A percentile compares a stretch with the other conserved stretches of the same genome.
Evolutionary conservation across 306 rosid species (phyloP).

Genomic region (Quercus bicolor): DNA sequence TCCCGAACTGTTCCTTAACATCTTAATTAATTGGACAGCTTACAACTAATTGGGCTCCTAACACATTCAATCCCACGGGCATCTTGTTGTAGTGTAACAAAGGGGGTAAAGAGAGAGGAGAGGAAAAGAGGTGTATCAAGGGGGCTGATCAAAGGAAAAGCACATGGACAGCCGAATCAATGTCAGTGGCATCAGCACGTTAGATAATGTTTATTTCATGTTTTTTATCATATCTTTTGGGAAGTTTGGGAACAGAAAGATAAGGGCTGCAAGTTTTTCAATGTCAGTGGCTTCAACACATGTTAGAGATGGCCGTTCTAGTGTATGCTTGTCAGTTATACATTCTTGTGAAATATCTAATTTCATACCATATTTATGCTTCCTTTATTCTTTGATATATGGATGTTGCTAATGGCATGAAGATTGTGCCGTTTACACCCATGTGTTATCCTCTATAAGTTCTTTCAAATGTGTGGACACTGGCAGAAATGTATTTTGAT

Average conservation of each 20-base stretch:
- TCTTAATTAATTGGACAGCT: conserved; percentile 30
- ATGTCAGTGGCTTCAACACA: background rate
- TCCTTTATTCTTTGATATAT: background rate
- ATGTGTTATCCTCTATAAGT: too few relatives aligned
- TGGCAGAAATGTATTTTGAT: too few relatives aligned
- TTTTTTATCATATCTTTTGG: background rate
- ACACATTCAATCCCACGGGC: conserved; percentile 25
- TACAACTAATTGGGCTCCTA: conserved; percentile 30
- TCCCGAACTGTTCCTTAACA: conserved; percentile 16
- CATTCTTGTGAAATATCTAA: conserved; percentile 2
- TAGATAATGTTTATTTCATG: conserved; percentile 26
- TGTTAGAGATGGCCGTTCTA: background rate
- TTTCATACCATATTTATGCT: background rate
- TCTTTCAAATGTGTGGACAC: too few relatives aligned
- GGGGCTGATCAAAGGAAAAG: conserved; percentile 22
- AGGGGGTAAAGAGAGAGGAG: background rate
- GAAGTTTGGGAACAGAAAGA: conserved; percentile 25
- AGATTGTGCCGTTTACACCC: too few relatives aligned
- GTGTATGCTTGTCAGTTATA: background rate
- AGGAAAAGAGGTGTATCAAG: conserved; percentile 6
- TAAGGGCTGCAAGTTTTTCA: conserved; percentile 31
- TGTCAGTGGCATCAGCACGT: conserved; percentile 14
- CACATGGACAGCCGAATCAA: conserved; percentile 3
- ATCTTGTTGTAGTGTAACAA: conserved; percentile 1
- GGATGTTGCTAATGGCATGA: too few relatives aligned